Base-by-base conservation (phyloP, 2,329 filamentous ascomycete species). In the Colletotrichum plurivorum region DNA sequence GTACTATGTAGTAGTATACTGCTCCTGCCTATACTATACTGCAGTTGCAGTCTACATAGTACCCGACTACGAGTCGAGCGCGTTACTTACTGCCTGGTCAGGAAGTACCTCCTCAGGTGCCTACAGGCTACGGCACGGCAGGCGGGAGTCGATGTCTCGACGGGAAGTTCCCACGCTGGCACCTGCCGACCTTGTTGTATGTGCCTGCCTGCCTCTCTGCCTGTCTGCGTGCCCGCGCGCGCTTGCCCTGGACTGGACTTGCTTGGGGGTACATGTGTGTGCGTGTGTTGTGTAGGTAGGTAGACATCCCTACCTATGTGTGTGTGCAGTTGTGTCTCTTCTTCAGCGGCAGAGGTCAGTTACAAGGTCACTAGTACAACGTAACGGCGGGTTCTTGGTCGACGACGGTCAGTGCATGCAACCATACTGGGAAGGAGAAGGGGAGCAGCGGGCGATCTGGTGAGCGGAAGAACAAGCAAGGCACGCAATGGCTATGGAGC, bases 361-460 rank as follows among this genome's bases (percentile, higher is more conserved):
- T 31, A 18, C 45, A 60, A 67, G 46, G 71, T 66, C 49, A 66
- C 48, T 31, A 43, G 63, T 68, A 68, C 63, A 68, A 63, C 53
- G 63, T 58, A 36, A 56, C 63, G 46, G 64, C 46, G 54, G 56
- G 63, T 55, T 67, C 64, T 68, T 62, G 56, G 52, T 56, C 56
- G 22, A 64, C 53, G 56, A 64, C 54, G 66, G 73, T 72, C 78
- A 81, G 79, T 79, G 80, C 78, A 82, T 80, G 80, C 79, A 79
- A 79, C 83, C 83, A 76, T 79, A 83, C 81, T 83, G 79, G 83
- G 83, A 84, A 85, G 84, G 83, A 84, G 83, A 80, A 78, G 76
- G 75, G 76, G 75, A 73, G 71, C 72, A 76, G 75, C 76, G 73
- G 75, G 74, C 75, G 78, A 80, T 80, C 78, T 80, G 75, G 76